Conservation (phyloP, 306 rosid species). For the Rubus idaeus region DNA sequence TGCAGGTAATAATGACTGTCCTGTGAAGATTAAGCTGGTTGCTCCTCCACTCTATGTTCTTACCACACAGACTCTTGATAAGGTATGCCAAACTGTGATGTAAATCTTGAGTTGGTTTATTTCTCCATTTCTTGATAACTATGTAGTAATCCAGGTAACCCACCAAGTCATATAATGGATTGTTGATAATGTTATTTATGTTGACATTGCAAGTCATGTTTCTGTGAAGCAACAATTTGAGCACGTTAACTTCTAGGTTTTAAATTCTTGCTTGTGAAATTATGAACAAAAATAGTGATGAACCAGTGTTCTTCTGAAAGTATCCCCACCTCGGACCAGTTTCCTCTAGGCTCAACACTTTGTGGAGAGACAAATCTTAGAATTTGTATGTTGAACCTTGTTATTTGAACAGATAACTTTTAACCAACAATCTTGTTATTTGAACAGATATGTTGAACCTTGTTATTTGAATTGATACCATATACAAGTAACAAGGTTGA, state of each 20-base stretch:
- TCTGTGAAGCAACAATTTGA: background rate
- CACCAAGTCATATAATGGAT: background rate
- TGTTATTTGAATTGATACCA: background rate
- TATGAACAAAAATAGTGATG: too few species aligned
- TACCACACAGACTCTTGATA: constrained; percentile 97
- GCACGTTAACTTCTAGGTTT: background rate
- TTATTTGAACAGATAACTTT: too few species aligned
- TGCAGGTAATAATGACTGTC: constrained; percentile 86
- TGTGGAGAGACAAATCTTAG: too few species aligned
- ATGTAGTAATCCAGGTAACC: background rate
- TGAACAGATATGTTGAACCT: background rate
- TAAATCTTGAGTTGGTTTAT: constrained; percentile 13
- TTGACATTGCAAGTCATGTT: background rate
- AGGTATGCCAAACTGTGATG: constrained; percentile 47
- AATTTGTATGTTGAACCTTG: too few species aligned
- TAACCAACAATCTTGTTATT: too few species aligned
- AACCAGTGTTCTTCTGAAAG: too few species aligned
- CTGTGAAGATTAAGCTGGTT: constrained; percentile 95
- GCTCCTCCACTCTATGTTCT: constrained; percentile 97
- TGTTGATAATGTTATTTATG: background rate
- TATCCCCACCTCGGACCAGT: too few species aligned
- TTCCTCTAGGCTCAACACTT: too few species aligned
- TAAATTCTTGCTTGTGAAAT: background rate
- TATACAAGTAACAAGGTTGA: background rate
- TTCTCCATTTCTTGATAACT: background rate